Percentiles rank a stretch among this genome's conserved stretches.
Evolutionary conservation across 208 protist genomes (phyloP).

Genomic region (Porcisia hertigi): DNA sequence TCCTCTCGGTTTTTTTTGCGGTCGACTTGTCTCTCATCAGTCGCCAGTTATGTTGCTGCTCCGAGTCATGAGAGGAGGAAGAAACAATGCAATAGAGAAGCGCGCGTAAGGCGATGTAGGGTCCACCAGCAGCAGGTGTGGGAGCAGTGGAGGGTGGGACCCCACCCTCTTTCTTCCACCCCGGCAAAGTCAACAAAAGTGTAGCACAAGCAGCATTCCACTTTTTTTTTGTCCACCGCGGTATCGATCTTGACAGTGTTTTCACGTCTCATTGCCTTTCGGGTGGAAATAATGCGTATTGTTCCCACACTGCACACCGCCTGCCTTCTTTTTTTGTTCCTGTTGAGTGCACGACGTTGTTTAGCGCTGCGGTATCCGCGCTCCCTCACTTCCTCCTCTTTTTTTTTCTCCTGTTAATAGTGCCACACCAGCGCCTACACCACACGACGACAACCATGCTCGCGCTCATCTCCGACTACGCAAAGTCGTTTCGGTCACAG

Average conservation of each 20-base stretch:
- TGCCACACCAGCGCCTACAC: background rate
- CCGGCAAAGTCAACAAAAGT: background rate
- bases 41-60: background rate
- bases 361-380: background rate
- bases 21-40: background rate
- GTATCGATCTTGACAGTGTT: background rate
- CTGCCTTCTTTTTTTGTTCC: background rate
- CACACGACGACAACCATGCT: conserved; percentile 28
- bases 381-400: background rate
- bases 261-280: background rate
- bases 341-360: conserved; percentile 1
- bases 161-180: background rate
- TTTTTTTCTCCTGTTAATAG: background rate
- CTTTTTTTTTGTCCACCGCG: background rate
- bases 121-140: background rate
- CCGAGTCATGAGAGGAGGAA: background rate
- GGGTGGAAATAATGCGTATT: background rate
- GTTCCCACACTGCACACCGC: background rate
- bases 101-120: background rate
- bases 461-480: conserved; percentile 19
- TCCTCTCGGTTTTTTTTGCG: background rate
- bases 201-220: background rate
- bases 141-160: background rate
- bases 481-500: conserved; percentile 39
- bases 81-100: background rate